phyloP scores from a whole-genome alignment of 257 asterid genomes.

The Fraxinus cuspidata region DNA sequence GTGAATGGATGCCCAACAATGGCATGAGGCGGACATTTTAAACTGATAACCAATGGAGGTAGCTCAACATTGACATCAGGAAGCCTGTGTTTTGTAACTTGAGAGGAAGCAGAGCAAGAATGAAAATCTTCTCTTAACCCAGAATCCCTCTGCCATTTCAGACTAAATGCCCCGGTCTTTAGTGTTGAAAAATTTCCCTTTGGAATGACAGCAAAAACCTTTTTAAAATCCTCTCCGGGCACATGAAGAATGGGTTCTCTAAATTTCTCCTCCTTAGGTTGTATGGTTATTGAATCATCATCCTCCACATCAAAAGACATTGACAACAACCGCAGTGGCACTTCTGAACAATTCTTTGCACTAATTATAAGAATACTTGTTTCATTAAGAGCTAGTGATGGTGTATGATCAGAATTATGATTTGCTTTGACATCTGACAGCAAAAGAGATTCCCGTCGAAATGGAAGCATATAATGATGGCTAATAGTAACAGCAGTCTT shows the following conservation, averaged over 20 bases:
- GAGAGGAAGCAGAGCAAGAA: conserved; percentile 32
- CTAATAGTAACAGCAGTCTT: conserved; percentile 69
- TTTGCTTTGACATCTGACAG: conserved; percentile 65
- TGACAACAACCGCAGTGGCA: conserved; percentile 76
- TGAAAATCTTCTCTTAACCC: conserved; percentile 28
- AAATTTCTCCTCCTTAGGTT: conserved; percentile 54
- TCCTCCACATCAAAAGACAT: conserved; percentile 63
- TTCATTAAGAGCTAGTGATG: conserved; percentile 71
- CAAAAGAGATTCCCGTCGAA: conserved; percentile 77
- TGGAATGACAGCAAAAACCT: conserved; percentile 74
- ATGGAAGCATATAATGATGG: conserved; percentile 80
- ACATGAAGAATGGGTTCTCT: conserved; percentile 51
- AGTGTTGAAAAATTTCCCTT: conserved; percentile 43
- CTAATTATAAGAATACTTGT: conserved; percentile 66
- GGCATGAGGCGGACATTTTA: conserved; percentile 82
- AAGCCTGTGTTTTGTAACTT: conserved; percentile 68
- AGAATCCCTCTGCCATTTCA: conserved; percentile 81
- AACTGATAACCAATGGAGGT: conserved; percentile 68
- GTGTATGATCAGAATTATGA: conserved; percentile 54
- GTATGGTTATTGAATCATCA: conserved; percentile 42
- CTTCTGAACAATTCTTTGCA: conserved; percentile 83
- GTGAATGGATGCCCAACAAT: conserved; percentile 72
- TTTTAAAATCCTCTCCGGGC: conserved; percentile 93
- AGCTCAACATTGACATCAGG: conserved; percentile 76
- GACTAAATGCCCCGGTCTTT: conserved; percentile 58